Conservation (phyloP, 352 stramenopile genomes). For the Aphanomyces cochlioides region DNA sequence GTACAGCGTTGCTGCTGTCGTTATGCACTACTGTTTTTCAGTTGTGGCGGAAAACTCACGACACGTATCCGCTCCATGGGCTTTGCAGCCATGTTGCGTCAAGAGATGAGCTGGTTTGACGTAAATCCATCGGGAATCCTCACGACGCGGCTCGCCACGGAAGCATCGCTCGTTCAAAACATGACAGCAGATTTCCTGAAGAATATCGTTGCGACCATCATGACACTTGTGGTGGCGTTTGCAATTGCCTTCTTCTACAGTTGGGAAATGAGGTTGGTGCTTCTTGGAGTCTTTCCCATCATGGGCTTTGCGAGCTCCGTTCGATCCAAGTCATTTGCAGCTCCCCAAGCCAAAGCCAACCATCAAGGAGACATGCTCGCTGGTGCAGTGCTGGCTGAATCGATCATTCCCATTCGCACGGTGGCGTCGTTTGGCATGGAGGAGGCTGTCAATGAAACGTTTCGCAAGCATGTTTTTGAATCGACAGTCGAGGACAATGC, state of each 20-base stretch:
- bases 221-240: constrained; percentile 35
- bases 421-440: constrained; percentile 29
- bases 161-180: constrained; percentile 24
- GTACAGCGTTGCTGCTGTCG: constrained; percentile 38
- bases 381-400: constrained; percentile 20
- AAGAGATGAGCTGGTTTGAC: constrained; percentile 37
- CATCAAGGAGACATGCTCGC: constrained; percentile 22
- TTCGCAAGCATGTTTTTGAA: neutral
- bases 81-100: constrained; percentile 35
- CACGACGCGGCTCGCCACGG: constrained; percentile 31
- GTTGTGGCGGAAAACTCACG: constrained; percentile 33
- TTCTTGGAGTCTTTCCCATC: constrained; percentile 39
- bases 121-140: constrained; percentile 25
- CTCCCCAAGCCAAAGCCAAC: constrained; percentile 33
- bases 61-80: constrained; percentile 8
- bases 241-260: constrained; percentile 50
- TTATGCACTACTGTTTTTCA: constrained; percentile 50
- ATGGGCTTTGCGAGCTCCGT: constrained; percentile 24
- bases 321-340: constrained; percentile 29
- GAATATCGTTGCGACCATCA: constrained; percentile 36
- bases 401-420: constrained; percentile 27
- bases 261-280: constrained; percentile 56
- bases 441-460: neutral
- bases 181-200: constrained; percentile 41
- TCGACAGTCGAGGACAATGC: neutral